Conservation (phyloP, 768 basidiomycete species). For the Crucibulum laeve region DNA sequence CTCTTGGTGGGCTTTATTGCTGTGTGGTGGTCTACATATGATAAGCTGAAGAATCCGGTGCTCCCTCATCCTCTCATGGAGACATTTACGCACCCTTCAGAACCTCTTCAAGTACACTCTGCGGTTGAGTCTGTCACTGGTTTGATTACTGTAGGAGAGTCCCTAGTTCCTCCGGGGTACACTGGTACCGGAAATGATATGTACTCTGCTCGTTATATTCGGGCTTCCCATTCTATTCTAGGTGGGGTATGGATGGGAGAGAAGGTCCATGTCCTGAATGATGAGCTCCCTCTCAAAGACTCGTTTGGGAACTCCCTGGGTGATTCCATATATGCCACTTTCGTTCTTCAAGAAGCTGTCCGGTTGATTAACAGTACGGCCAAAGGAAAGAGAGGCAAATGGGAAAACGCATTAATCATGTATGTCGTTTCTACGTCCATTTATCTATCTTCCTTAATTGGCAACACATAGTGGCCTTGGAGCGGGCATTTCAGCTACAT, state of each 20-base stretch:
- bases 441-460: conserved; percentile 7
- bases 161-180: conserved; percentile 33
- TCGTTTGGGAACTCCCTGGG: conserved; percentile 52
- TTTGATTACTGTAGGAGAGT: conserved; percentile 77
- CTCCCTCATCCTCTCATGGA: conserved; percentile 48
- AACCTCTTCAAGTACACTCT: conserved; percentile 63
- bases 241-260: conserved; percentile 78
- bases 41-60: conserved; percentile 46
- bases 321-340: conserved; percentile 81
- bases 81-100: conserved; percentile 47
- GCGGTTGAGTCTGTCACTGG: conserved; percentile 74
- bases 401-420: conserved; percentile 69
- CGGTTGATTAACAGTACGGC: conserved; percentile 58
- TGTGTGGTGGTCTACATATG: conserved; percentile 30
- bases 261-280: conserved; percentile 37
- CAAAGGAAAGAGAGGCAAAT: conserved; percentile 25
- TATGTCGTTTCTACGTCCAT: conserved; percentile 24
- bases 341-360: conserved; percentile 83
- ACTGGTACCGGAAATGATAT: conserved; percentile 25
- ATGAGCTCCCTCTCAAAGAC: conserved; percentile 40
- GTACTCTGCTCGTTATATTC: conserved; percentile 56
- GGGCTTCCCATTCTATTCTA: conserved; percentile 60
- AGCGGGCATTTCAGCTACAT: conserved; percentile 73
- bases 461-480: conserved; percentile 71
- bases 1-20: conserved; percentile 25